Conservation (phyloP, 306 rosid species). For the Castanospermum australe region DNA sequence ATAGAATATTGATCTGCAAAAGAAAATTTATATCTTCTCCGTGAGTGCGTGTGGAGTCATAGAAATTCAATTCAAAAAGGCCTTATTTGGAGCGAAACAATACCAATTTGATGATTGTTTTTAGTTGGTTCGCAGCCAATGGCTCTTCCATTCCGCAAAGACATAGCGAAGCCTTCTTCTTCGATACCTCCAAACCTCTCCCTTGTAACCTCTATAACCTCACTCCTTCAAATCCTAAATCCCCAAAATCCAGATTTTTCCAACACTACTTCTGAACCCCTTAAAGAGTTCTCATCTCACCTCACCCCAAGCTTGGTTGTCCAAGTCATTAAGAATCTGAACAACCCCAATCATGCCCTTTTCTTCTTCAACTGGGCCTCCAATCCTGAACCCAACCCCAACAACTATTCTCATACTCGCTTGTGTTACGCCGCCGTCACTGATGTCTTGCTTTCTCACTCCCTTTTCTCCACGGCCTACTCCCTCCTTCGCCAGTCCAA, state of each 20-base stretch:
- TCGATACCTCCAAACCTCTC: conserved; percentile 3
- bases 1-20: no score
- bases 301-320: conserved; percentile 30
- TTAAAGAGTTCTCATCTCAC: conserved; percentile 21
- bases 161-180: conserved; percentile 4
- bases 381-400: conserved; percentile 23
- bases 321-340: conserved; percentile 17
- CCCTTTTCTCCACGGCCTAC: conserved; percentile 49
- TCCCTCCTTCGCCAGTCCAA: conserved; percentile 39
- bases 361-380: conserved; percentile 45
- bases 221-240: conserved; percentile 40
- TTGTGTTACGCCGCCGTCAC: conserved; percentile 35
- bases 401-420: conserved; percentile 14
- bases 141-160: conserved; percentile 5
- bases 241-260: conserved; percentile 30
- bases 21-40: no score
- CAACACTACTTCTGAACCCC: conserved; percentile 26
- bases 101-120: not conserved
- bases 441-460: conserved; percentile 38
- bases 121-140: not conserved
- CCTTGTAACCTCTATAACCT: conserved; percentile 29
- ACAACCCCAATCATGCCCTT: conserved; percentile 28
- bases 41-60: no score
- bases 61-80: no score
- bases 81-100: no score